Evolutionary conservation across 805 yeast genomes (phyloP), one percentile per base, ranked within the genome.

Genomic region (Clavispora asparagi): DNA sequence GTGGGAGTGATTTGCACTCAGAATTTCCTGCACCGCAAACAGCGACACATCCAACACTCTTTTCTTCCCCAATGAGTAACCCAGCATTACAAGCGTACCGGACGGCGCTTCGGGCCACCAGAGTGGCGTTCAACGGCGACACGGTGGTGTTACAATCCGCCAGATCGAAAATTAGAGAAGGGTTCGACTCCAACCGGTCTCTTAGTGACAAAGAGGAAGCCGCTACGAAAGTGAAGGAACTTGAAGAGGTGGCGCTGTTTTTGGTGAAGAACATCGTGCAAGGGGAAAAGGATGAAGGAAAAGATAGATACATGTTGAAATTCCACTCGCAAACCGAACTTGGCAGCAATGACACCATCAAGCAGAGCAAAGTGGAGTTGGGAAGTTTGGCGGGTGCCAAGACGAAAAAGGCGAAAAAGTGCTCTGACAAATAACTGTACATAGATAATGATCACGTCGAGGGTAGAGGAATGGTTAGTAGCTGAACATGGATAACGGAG

Each of bases 291-390:
- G 69, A 63, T 2, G 69, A 69, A 13, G 76, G 71, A 2, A 14
- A 41, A 8, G 54, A 54, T 30, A 75, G 68, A 41, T 79, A 73
- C 58, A 64, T 67, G 42, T 72, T 92, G 57, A 84, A 84, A 54
- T 82, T 92, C 54, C 97, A 89, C 60, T 67, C 79, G 41, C 80
- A 85, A 41, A 87, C 95, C 0, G 98, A 92, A 65, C 70, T 92
- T 43, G 98, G 97, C 16, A 96, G 90, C 60, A 92, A 92, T 62
- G 95, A 90, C 31, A 75, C 81, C 40, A 76, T 87, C 54, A 86
- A 84, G 62, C 77, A 70, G 51, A 73, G 70, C 48, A 61, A 60
- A 47, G 66, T 70, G 7, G 54, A 68, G 32, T 62, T 78, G 62
- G 75, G 77, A 19, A 68, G 77, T 25, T 69, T 73, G 57, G 76